Base-by-base conservation (phyloP, 139 green algal genomes). In the Chlorella sorokiniana region DNA sequence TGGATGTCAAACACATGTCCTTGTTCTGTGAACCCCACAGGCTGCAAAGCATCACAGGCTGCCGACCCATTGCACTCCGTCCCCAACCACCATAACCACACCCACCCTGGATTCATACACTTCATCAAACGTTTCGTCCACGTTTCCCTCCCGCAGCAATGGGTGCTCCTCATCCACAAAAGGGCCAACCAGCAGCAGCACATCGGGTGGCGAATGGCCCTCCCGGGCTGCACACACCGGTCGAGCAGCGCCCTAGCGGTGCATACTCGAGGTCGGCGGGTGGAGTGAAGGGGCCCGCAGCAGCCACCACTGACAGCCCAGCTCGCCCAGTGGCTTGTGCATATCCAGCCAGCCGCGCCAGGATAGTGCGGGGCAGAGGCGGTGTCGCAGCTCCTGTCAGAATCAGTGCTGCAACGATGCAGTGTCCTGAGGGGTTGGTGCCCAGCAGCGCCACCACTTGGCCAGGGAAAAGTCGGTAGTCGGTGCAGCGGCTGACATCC, bases 101-200 rank as follows among this genome's bases (percentile, higher is more conserved):
- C 35, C 27, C 52, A 95, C 84, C 87, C 93, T 70, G 38, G 79
- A 56, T 25, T 86, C 80, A 64, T 95, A 95, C 40, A 98, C 6
- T 4, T 92, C 79, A 35, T 98, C 90, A 79, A 95, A 97, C 2
- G 83, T 89, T 16, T 91, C 64, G 0, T 94, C 77, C n/a, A 97
- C 45, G 45, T 63, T 56, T 31, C 94, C 96, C 0, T 68, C 31
- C n/a, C 70, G 52, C 1, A 99, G 68, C 1, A 69, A 7, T 4
- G 93, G 87, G 81, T 98, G 93, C 73, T 97, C 90, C 6, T 59
- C 86, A 86, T 99, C 96, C 59, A 99, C 91, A 86, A 98, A 99
- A 4, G 96, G 96, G 1, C 96, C 94, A 71, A 94, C 52, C 51
- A 98, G 86, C 81, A 99, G 65, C 84, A 98, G 86, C 62, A 95